Conservation (phyloP, 441 rosid genomes). For the Pelargonium myrrhifolium region DNA sequence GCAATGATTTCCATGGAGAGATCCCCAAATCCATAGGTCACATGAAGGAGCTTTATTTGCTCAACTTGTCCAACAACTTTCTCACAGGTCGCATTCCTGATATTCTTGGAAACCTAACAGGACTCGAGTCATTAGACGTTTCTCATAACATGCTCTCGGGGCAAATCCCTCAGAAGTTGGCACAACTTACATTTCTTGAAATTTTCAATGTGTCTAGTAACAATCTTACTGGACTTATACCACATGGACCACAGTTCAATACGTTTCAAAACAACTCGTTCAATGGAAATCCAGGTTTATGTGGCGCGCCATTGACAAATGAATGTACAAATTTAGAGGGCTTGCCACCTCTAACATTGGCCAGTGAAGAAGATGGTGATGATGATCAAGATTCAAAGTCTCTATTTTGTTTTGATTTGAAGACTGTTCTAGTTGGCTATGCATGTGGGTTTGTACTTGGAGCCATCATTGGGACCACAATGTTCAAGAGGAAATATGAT, state of each 20-base stretch:
- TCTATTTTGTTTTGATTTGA: neutral
- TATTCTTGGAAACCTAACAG: neutral
- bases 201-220: neutral
- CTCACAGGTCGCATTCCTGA: neutral
- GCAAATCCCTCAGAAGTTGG: neutral
- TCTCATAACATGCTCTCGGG: neutral
- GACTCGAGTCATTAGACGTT: neutral
- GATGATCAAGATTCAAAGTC: neutral
- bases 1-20: neutral
- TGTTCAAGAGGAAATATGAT: neutral
- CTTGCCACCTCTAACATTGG: neutral
- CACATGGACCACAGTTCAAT: neutral
- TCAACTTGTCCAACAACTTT: neutral
- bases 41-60: neutral
- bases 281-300: neutral
- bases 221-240: neutral
- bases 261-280: neutral
- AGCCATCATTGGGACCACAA: neutral
- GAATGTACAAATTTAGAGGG: neutral
- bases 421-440: neutral
- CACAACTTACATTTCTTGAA: neutral
- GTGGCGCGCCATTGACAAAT: neutral
- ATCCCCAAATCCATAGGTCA: neutral
- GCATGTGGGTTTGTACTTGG: neutral
- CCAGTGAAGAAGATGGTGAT: neutral